These are phyloP conservation scores for Cylindrodendrum hubeiense DNA, from an alignment of 2,329 filamentous ascomycete genomes.

Conservation along the genomic window DNA sequence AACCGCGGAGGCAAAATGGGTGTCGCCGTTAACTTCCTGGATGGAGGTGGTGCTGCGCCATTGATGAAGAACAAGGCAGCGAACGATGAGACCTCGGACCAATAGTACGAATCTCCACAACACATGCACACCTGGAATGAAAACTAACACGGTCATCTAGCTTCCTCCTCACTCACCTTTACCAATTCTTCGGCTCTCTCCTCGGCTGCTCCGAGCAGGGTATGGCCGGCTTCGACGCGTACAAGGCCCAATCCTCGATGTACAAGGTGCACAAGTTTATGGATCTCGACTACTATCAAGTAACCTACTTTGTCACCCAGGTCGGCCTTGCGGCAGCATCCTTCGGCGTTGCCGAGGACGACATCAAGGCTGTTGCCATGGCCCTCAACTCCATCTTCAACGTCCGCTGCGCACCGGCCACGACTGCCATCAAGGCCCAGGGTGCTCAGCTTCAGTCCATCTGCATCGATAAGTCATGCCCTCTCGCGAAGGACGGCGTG, in stretches of 20 bases:
- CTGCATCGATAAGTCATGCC: constrained; percentile 65
- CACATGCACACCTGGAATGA: neutral
- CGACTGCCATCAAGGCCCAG: constrained; percentile 58
- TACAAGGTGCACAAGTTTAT: constrained; percentile 72
- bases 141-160: constrained; percentile 44
- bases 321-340: constrained; percentile 68
- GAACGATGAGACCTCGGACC: constrained; percentile 61
- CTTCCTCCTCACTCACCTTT: constrained; percentile 71
- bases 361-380: constrained; percentile 61
- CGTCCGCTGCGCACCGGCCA: constrained; percentile 61
- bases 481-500: constrained; percentile 56
- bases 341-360: constrained; percentile 68
- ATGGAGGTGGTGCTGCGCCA: constrained; percentile 68
- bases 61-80: constrained; percentile 68
- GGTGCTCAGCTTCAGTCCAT: constrained; percentile 65
- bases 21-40: constrained; percentile 69
- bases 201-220: constrained; percentile 67
- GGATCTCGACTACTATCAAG: constrained; percentile 63
- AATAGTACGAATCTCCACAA: constrained; percentile 60
- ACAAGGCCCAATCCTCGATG: constrained; percentile 60
- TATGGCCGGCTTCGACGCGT: constrained; percentile 62
- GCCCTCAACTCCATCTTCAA: constrained; percentile 65
- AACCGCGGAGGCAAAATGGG: constrained; percentile 62
- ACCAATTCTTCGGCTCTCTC: constrained; percentile 71
- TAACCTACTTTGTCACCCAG: constrained; percentile 71